phyloP scores from a whole-genome alignment of 352 stramenopile genomes.

The Pythium plurisporium region DNA sequence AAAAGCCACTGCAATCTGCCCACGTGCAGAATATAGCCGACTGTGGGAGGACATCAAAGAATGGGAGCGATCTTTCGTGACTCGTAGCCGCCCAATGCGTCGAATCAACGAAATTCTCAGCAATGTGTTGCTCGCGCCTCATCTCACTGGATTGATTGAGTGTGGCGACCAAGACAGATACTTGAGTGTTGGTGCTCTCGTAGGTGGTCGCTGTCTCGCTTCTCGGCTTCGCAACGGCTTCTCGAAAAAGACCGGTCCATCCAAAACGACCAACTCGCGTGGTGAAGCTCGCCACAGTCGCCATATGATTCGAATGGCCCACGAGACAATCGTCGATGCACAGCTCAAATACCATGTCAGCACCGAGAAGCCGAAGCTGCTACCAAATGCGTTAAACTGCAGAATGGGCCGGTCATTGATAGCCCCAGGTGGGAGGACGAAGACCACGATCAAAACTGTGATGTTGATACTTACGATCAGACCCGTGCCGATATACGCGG shows the following conservation, averaged over 20 bases:
- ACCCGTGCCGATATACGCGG: not conserved
- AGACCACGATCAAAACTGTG: not conserved
- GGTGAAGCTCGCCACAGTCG: not conserved
- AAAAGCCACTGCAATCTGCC: no score
- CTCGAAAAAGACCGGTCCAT: not conserved
- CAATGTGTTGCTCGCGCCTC: no score
- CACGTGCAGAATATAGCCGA: no score
- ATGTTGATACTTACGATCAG: not conserved
- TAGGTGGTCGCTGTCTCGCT: not conserved
- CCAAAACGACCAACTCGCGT: not conserved
- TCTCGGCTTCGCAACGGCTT: not conserved
- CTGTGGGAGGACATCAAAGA: no score
- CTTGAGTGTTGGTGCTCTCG: no score
- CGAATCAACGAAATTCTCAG: no score
- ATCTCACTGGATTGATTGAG: no score
- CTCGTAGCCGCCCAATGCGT: no score
- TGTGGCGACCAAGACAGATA: no score
- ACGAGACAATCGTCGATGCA: not conserved
- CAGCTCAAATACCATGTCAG: slow-evolving; percentile 6
- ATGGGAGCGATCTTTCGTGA: no score
- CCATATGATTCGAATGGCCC: slow-evolving; percentile 5
- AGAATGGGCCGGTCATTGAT: not conserved
- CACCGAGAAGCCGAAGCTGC: not conserved
- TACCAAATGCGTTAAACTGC: not conserved
- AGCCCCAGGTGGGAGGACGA: not conserved